Evolutionary conservation across 2,329 filamentous ascomycete genomes (phyloP).

Genomic region (Nakataea oryzae): DNA sequence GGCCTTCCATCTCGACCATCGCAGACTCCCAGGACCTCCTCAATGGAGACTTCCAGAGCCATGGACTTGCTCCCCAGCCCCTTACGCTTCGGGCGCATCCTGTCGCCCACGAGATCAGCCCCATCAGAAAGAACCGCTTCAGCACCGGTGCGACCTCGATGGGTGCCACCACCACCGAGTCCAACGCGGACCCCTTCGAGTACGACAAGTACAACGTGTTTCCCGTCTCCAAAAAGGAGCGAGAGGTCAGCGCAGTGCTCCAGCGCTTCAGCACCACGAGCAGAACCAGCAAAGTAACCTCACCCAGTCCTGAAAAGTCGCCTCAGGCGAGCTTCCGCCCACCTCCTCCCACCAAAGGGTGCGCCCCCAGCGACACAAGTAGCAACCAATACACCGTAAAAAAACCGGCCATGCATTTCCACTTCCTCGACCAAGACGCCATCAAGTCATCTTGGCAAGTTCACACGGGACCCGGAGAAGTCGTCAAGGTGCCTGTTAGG

Average conservation of each 20-base stretch:
- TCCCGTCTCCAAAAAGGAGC: constrained; percentile 26
- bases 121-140: constrained; percentile 6
- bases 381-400: too few species aligned
- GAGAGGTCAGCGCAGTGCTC: constrained; percentile 30
- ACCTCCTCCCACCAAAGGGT: constrained; percentile 8
- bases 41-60: not conserved
- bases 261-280: constrained; percentile 17
- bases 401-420: not conserved
- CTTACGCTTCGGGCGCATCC: constrained; percentile 9
- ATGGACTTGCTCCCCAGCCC: constrained; percentile 9
- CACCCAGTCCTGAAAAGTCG: constrained; percentile 14
- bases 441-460: constrained; percentile 1
- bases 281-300: constrained; percentile 13
- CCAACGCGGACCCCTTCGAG: constrained; percentile 31
- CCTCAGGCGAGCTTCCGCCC: constrained; percentile 14
- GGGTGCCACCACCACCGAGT: constrained; percentile 18
- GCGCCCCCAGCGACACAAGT: not conserved
- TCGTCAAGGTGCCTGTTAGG: not conserved
- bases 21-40: constrained; percentile 2
- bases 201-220: constrained; percentile 32
- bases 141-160: constrained; percentile 17
- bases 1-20: not conserved
- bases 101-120: constrained; percentile 1
- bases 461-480: not conserved
- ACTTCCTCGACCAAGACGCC: not conserved